Evolutionary conservation across 1,284 basidiomycete genomes (phyloP).

Genomic region (Rhodotorula sp.): DNA sequence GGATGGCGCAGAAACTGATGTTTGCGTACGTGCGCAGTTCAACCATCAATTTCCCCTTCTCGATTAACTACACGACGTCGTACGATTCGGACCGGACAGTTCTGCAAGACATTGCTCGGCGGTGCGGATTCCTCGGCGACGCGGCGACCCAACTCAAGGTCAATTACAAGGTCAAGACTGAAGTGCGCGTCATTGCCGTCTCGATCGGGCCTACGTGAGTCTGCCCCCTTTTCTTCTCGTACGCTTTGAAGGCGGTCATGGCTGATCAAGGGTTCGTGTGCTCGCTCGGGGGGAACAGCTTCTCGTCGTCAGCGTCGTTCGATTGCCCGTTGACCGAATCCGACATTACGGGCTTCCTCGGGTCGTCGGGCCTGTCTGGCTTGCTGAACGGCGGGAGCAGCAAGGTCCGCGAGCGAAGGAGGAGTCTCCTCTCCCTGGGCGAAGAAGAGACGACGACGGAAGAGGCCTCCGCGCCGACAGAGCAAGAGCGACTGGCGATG

Average conservation of each 20-base stretch:
- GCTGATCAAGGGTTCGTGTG: too few species aligned
- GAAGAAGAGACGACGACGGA: neutral
- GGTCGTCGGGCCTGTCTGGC: slow-evolving; percentile 9
- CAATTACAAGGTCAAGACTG: slow-evolving; percentile 44
- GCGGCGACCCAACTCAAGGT: slow-evolving; percentile 39
- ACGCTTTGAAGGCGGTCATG: neutral
- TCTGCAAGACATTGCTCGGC: slow-evolving; percentile 43
- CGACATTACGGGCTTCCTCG: slow-evolving; percentile 31
- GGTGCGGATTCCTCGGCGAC: slow-evolving; percentile 44
- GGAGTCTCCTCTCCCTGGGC: neutral
- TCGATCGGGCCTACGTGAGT: slow-evolving; percentile 40
- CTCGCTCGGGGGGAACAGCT: neutral
- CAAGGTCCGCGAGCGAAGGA: neutral
- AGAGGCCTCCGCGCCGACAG: neutral
- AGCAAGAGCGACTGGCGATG: neutral
- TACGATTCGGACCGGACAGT: slow-evolving; percentile 43
- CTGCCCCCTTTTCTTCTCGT: neutral
- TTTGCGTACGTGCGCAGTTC: slow-evolving; percentile 24
- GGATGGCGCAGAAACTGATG: slow-evolving; percentile 5
- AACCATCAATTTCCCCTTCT: slow-evolving; percentile 44
- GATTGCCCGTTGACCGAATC: slow-evolving; percentile 40
- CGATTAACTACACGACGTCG: slow-evolving; percentile 41
- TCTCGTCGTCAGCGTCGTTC: slow-evolving; percentile 40
- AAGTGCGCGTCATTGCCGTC: slow-evolving; percentile 43
- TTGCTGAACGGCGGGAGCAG: slow-evolving; percentile 1